Conservation (phyloP, 1,284 basidiomycete genomes). For the Polyporus tsugae region DNA sequence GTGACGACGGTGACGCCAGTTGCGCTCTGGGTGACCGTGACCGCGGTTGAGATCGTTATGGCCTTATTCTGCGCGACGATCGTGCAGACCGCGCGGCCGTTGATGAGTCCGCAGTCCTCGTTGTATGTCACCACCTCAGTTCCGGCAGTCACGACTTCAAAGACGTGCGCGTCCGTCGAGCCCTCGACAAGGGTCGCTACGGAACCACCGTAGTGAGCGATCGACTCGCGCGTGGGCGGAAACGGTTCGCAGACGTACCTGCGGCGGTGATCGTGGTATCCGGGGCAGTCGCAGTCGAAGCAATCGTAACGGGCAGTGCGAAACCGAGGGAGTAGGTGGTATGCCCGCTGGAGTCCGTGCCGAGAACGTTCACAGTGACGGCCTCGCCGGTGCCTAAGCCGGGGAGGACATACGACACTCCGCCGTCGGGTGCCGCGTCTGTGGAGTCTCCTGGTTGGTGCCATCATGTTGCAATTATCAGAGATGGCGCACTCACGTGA, state of each 20-base stretch:
- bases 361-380: neutral
- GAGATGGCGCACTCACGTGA: neutral
- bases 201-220: neutral
- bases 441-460: neutral
- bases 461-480: neutral
- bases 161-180: constrained; percentile 3
- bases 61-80: neutral
- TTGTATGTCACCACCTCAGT: neutral
- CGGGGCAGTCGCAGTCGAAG: neutral
- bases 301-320: constrained; percentile 4
- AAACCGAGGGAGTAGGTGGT: neutral
- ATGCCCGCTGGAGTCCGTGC: neutral
- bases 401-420: constrained; percentile 4
- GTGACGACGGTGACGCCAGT: neutral
- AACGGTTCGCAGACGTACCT: neutral
- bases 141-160: neutral
- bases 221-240: neutral
- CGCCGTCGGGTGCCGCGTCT: neutral
- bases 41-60: neutral
- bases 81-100: neutral
- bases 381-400: neutral
- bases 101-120: neutral
- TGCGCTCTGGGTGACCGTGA: neutral
- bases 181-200: constrained; percentile 12
- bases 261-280: constrained; percentile 6